Conservation (phyloP, 1,284 basidiomycete species). For the Marasmius tenuissimus region DNA sequence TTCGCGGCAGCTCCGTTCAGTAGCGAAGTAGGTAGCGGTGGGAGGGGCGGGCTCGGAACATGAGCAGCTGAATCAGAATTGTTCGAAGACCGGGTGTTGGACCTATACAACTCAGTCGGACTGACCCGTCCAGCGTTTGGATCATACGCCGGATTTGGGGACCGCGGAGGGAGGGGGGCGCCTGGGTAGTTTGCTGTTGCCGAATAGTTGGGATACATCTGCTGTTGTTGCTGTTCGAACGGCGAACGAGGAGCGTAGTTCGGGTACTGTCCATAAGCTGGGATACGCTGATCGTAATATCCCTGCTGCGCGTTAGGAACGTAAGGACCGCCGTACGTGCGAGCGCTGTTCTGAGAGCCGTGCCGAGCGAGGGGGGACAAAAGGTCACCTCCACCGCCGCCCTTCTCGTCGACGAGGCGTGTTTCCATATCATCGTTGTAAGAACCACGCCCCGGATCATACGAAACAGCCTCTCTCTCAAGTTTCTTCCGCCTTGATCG, state of each 20-base stretch:
- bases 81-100: not conserved
- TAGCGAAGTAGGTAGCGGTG: not conserved
- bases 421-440: slow-evolving; percentile 28
- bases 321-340: not conserved
- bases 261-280: not conserved
- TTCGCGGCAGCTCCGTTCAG: not conserved
- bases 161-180: slow-evolving; percentile 4
- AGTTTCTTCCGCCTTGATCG: slow-evolving; percentile 46
- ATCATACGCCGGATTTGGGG: slow-evolving; percentile 7
- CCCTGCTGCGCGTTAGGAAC: not conserved
- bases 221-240: not conserved
- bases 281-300: not conserved
- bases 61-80: not conserved
- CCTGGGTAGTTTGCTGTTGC: not conserved
- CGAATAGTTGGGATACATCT: not conserved
- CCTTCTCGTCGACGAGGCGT: slow-evolving; percentile 30
- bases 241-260: not conserved
- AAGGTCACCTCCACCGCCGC: slow-evolving; percentile 30
- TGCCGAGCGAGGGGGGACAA: slow-evolving; percentile 4
- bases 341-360: not conserved
- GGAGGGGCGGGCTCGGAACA: not conserved
- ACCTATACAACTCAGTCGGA: not conserved
- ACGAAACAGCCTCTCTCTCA: slow-evolving; percentile 49
- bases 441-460: slow-evolving; percentile 43
- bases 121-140: not conserved